Evolutionary conservation across 2,329 filamentous ascomycete genomes (phyloP).

Genomic region (Paraphoma sp.): DNA sequence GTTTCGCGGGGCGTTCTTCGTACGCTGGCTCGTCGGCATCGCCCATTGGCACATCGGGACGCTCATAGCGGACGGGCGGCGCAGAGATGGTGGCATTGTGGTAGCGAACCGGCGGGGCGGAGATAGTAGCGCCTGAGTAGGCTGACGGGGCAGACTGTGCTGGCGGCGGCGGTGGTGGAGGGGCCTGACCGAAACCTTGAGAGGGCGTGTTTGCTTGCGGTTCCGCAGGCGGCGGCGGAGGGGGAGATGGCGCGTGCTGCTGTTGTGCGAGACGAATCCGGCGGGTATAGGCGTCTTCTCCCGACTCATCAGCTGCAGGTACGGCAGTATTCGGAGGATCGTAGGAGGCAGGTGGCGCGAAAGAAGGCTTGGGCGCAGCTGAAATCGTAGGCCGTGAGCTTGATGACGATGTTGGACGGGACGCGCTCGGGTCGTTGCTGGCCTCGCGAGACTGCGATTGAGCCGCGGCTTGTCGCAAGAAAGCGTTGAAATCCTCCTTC

Average conservation of each 20-base stretch:
- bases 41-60: constrained; percentile 17
- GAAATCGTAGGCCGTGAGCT: constrained; percentile 15
- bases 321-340: constrained; percentile 30
- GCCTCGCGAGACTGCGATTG: constrained; percentile 14
- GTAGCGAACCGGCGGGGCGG: constrained; percentile 80
- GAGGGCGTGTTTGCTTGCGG: background rate
- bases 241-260: constrained; percentile 14
- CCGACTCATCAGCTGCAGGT: constrained; percentile 47
- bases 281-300: constrained; percentile 31
- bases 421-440: constrained; percentile 17
- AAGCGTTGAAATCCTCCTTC: constrained; percentile 31
- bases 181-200: background rate
- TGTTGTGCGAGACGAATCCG: constrained; percentile 23
- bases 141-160: constrained; percentile 39
- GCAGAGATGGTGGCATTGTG: constrained; percentile 72
- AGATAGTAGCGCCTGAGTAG: constrained; percentile 65
- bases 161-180: constrained; percentile 25
- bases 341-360: constrained; percentile 55
- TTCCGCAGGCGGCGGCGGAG: constrained; percentile 5
- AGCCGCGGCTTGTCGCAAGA: constrained; percentile 22
- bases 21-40: constrained; percentile 15
- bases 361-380: constrained; percentile 41
- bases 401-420: constrained; percentile 17
- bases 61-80: constrained; percentile 76
- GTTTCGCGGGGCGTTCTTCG: constrained; percentile 52